Conservation (phyloP, 768 basidiomycete genomes). For the Termitomyces sp. region DNA sequence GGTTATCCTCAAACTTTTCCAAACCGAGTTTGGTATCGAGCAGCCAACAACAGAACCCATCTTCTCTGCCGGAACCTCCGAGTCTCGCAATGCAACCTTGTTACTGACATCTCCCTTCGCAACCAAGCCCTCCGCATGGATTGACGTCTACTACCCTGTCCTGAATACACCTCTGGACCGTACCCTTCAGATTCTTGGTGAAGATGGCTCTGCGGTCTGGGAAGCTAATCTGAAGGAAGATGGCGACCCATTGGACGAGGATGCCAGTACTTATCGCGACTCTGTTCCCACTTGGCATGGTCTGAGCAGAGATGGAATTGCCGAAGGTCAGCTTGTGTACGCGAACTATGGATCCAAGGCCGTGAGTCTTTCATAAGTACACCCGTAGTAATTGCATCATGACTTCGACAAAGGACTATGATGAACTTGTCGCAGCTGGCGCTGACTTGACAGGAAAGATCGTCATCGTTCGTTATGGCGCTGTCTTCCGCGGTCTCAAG, state of each 20-base stretch:
- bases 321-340: conserved; percentile 66
- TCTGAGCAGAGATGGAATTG: conserved; percentile 73
- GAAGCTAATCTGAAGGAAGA: conserved; percentile 73
- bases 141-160: conserved; percentile 86
- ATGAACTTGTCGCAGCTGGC: conserved; percentile 57
- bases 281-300: conserved; percentile 86
- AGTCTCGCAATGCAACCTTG: conserved; percentile 68
- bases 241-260: conserved; percentile 64
- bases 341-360: conserved; percentile 78
- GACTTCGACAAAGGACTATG: conserved; percentile 33
- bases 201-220: conserved; percentile 55
- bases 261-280: conserved; percentile 63
- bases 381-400: neutral
- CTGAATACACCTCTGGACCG: conserved; percentile 76
- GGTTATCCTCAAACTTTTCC: conserved; percentile 64
- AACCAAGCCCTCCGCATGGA: conserved; percentile 65
- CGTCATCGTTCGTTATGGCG: conserved; percentile 75
- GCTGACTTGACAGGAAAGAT: conserved; percentile 76
- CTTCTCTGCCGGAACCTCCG: conserved; percentile 65
- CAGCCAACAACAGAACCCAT: conserved; percentile 47
- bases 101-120: conserved; percentile 42
- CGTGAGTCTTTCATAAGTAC: conserved; percentile 20
- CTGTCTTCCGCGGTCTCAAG: conserved; percentile 83
- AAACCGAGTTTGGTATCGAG: conserved; percentile 55
- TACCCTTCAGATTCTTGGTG: conserved; percentile 61